These are phyloP conservation scores for Psilocybe sp. DNA, from an alignment of 768 basidiomycete genomes.

Conservation along the genomic window DNA sequence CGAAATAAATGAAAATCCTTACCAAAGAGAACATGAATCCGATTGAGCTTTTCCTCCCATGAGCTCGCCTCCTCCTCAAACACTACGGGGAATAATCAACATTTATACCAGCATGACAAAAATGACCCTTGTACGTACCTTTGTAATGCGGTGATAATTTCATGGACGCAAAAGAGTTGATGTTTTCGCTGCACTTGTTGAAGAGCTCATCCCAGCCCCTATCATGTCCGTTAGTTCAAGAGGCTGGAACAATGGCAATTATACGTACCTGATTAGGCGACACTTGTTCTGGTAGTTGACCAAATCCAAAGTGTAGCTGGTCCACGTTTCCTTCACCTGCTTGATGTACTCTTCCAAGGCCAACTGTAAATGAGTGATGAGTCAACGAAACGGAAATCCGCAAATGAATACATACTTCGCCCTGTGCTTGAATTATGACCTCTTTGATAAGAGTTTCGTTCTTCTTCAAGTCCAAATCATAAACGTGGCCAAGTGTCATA, in stretches of 20 bases:
- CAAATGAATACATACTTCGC: conserved; percentile 60
- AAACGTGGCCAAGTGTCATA: conserved; percentile 95
- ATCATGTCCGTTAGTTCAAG: conserved; percentile 7
- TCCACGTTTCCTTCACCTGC: conserved; percentile 97
- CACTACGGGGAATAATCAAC: conserved; percentile 38
- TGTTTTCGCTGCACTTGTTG: conserved; percentile 94
- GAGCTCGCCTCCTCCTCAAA: conserved; percentile 92
- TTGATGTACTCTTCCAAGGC: conserved; percentile 94
- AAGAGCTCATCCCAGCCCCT: conserved; percentile 98
- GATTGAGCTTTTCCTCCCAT: conserved; percentile 96
- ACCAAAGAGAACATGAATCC: conserved; percentile 96
- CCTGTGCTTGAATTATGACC: conserved; percentile 94
- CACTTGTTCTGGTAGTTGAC: conserved; percentile 99
- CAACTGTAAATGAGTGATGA: conserved; percentile 56
- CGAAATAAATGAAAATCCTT: conserved; percentile 13
- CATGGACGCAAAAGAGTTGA: conserved; percentile 96
- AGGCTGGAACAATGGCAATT: neutral
- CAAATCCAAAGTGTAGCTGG: conserved; percentile 90
- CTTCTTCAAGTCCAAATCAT: conserved; percentile 92
- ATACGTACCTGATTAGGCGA: conserved; percentile 76
- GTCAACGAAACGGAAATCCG: conserved; percentile 17
- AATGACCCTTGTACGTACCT: conserved; percentile 40
- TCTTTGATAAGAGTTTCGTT: conserved; percentile 92
- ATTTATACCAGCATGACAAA: neutral
- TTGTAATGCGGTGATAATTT: conserved; percentile 98